Conservation (phyloP, 495 filamentous ascomycete species). For the Talaromyces trachyspermus region DNA sequence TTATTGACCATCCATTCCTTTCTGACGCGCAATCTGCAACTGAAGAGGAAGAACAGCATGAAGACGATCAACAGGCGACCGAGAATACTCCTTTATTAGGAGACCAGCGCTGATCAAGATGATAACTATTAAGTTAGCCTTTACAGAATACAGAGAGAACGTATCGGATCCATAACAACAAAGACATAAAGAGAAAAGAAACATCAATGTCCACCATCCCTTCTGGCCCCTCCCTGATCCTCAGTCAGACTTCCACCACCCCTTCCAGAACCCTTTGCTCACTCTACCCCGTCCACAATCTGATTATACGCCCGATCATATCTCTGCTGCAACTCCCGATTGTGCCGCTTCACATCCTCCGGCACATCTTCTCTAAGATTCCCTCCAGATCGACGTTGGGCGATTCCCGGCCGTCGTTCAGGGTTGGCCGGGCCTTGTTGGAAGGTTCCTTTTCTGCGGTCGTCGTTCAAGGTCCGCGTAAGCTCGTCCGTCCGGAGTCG, state of each 20-base stretch:
- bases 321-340: conserved; percentile 27
- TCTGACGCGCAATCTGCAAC: neutral
- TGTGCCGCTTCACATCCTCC: conserved; percentile 33
- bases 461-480: neutral
- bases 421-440: conserved; percentile 32
- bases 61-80: conserved; percentile 30
- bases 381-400: conserved; percentile 27
- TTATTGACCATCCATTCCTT: conserved; percentile 19
- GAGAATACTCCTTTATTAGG: conserved; percentile 41
- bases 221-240: neutral
- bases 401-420: conserved; percentile 24
- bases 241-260: conserved; percentile 2
- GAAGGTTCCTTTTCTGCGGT: conserved; percentile 15
- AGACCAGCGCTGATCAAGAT: conserved; percentile 15
- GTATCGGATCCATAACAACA: neutral
- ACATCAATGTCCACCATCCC: no score
- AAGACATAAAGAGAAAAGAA: neutral
- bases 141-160: neutral
- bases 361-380: conserved; percentile 22
- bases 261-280: conserved; percentile 19
- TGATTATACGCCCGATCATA: conserved; percentile 34
- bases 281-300: conserved; percentile 26
- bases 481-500: neutral
- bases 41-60: neutral
- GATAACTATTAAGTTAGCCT: neutral